Percentiles rank a stretch among this genome's conserved stretches.
Conservation (phyloP, 371 early-diverging fungal genomes). For the Apophysomyces trapeziformis region DNA sequence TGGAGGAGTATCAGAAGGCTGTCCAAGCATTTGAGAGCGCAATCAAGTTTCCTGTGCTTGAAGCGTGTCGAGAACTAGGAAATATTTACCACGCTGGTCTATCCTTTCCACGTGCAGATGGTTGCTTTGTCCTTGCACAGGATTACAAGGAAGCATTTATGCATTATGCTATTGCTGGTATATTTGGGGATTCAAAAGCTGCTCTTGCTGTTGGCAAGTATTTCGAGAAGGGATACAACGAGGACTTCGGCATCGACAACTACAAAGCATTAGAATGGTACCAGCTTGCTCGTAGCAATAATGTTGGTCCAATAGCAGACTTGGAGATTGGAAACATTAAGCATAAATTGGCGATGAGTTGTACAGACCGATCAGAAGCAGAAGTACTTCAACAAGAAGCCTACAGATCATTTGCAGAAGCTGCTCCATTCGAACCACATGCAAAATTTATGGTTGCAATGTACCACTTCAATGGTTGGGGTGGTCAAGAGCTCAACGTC, state of each 20-base stretch:
- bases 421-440: slow-evolving; percentile 5
- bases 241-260: slow-evolving; percentile 12
- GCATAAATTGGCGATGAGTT: slow-evolving; percentile 18
- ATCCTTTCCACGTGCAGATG: neutral
- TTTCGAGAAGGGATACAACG: slow-evolving; percentile 22
- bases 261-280: slow-evolving; percentile 23
- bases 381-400: slow-evolving; percentile 19
- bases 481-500: slow-evolving; percentile 12
- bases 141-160: slow-evolving; percentile 22
- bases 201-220: slow-evolving; percentile 27
- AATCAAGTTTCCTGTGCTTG: neutral
- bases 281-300: slow-evolving; percentile 14
- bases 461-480: slow-evolving; percentile 32
- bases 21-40: neutral
- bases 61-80: neutral
- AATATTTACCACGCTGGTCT: neutral
- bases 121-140: slow-evolving; percentile 6
- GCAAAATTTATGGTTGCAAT: slow-evolving; percentile 32
- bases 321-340: slow-evolving; percentile 26
- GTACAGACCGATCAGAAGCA: neutral
- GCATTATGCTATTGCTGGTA: slow-evolving; percentile 22
- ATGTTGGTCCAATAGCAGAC: slow-evolving; percentile 21
- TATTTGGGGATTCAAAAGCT: slow-evolving; percentile 13
- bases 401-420: slow-evolving; percentile 16
- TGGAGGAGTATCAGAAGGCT: neutral